These are phyloP conservation scores for Kodamaea hsintzibuensis DNA, from an alignment of 805 yeast species.

Conservation along the genomic window DNA sequence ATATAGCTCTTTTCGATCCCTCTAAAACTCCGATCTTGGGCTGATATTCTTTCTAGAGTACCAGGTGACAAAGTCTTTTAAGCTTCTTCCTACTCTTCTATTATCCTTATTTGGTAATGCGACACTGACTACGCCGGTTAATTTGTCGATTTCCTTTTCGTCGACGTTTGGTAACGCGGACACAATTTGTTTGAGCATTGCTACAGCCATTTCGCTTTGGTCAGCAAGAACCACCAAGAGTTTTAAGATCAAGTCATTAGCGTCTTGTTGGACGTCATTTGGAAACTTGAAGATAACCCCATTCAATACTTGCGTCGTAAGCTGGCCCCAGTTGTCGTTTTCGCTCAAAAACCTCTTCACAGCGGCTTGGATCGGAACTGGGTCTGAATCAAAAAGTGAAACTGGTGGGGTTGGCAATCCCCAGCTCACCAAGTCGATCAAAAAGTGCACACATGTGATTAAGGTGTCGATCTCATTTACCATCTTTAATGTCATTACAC, in stretches of 20 bases:
- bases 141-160: constrained; percentile 64
- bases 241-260: constrained; percentile 71
- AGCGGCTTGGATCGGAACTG: constrained; percentile 29
- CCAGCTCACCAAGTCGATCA: constrained; percentile 84
- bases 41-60: constrained; percentile 72
- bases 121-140: constrained; percentile 54
- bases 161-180: constrained; percentile 64
- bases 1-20: neutral
- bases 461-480: constrained; percentile 74
- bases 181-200: constrained; percentile 52
- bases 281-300: constrained; percentile 77
- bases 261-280: constrained; percentile 67
- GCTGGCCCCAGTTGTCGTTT: constrained; percentile 54
- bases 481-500: constrained; percentile 49
- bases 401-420: constrained; percentile 81
- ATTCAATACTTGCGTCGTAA: constrained; percentile 53
- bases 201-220: constrained; percentile 33
- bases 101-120: constrained; percentile 70
- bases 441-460: constrained; percentile 65
- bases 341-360: constrained; percentile 39
- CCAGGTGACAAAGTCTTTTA: constrained; percentile 82
- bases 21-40: constrained; percentile 24
- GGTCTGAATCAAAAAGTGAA: constrained; percentile 55
- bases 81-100: constrained; percentile 67
- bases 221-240: constrained; percentile 51